phyloP scores from a whole-genome alignment of 257 asterid genomes.

The Solanum gracilifrons region DNA sequence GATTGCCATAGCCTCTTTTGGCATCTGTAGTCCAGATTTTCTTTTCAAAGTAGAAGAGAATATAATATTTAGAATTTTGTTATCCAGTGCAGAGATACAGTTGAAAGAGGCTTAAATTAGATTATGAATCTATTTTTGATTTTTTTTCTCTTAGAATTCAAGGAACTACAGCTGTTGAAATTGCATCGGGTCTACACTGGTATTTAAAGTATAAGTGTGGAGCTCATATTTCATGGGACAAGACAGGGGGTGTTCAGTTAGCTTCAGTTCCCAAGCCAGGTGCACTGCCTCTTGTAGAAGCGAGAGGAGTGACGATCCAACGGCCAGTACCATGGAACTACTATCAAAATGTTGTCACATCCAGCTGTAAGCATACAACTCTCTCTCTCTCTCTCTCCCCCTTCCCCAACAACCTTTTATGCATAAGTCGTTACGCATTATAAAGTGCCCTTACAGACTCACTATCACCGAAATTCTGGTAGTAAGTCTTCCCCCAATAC shows the following conservation, averaged over 20 bases:
- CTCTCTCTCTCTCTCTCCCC: not conserved
- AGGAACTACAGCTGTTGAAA: constrained; percentile 87
- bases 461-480: not conserved
- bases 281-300: constrained; percentile 56
- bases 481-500: not conserved
- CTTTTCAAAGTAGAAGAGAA: not conserved
- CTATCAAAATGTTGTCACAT: constrained; percentile 95
- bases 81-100: not conserved
- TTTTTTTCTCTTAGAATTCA: constrained; percentile 39
- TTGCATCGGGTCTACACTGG: constrained; percentile 91
- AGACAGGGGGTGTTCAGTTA: constrained; percentile 87
- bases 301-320: constrained; percentile 48
- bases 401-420: not conserved
- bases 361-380: constrained; percentile 72
- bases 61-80: not conserved
- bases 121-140: not conserved
- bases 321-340: constrained; percentile 93
- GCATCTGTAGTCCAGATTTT: not conserved
- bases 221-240: constrained; percentile 96
- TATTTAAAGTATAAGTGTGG: constrained; percentile 83
- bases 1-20: not conserved
- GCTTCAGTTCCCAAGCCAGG: constrained; percentile 79
- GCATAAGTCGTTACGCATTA: not conserved
- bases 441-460: not conserved
- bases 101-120: constrained; percentile 2